These are phyloP conservation scores for Ramaria sp. DNA, from an alignment of 768 basidiomycete species.

Conservation along the genomic window DNA sequence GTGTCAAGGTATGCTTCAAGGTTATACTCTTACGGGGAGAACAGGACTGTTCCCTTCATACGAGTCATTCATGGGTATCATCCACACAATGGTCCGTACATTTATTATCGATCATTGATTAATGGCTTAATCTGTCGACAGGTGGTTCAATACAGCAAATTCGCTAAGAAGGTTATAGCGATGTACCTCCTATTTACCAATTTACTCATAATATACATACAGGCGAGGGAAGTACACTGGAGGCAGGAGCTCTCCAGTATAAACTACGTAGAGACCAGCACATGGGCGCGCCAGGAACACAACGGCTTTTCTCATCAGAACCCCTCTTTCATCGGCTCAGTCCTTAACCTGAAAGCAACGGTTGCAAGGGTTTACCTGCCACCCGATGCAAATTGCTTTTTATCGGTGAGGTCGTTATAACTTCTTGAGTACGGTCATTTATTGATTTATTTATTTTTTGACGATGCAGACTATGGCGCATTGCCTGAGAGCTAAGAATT, in stretches of 20 bases:
- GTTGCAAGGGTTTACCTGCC: conserved; percentile 75
- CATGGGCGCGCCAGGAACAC: conserved; percentile 78
- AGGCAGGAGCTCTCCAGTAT: conserved; percentile 58
- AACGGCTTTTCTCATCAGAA: conserved; percentile 89
- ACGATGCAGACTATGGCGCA: conserved; percentile 54
- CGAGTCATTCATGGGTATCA: conserved; percentile 84
- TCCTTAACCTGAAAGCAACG: conserved; percentile 67
- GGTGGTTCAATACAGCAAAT: conserved; percentile 79
- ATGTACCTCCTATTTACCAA: neutral
- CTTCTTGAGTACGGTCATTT: neutral
- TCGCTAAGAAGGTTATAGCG: conserved; percentile 60
- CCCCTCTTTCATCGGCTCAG: conserved; percentile 75
- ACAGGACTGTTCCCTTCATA: conserved; percentile 84
- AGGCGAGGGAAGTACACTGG: conserved; percentile 60
- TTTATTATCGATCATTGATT: conserved; percentile 4
- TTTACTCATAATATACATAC: neutral
- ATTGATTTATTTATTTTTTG: neutral
- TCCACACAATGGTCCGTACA: conserved; percentile 60
- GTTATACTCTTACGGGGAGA: conserved; percentile 83
- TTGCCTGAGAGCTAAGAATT: conserved; percentile 75
- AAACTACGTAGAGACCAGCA: conserved; percentile 84
- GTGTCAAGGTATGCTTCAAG: conserved; percentile 85
- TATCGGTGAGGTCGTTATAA: conserved; percentile 30
- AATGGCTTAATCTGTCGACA: neutral
- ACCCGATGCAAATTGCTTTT: conserved; percentile 82